phyloP scores from a whole-genome alignment of 2,329 filamentous ascomycete genomes.

The Talaromyces sp. region DNA sequence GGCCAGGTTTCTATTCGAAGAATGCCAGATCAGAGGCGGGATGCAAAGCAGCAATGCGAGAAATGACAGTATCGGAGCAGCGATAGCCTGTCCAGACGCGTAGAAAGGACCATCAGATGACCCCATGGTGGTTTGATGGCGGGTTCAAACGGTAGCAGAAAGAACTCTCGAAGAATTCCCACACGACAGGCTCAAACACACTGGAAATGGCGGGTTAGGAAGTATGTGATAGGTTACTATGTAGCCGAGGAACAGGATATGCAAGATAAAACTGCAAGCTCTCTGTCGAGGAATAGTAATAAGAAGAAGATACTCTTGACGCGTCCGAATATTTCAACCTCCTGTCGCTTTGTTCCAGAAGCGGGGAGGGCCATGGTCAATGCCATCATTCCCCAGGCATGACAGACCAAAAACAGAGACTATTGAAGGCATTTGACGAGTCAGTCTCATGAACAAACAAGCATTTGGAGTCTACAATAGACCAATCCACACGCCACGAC shows the following conservation, averaged over 20 bases:
- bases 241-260: neutral
- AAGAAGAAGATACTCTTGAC: neutral
- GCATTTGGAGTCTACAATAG: neutral
- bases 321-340: neutral
- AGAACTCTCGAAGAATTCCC: neutral
- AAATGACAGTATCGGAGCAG: conserved; percentile 46
- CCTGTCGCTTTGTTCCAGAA: neutral
- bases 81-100: conserved; percentile 24
- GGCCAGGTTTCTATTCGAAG: conserved; percentile 56
- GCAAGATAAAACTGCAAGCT: neutral
- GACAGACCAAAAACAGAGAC: neutral
- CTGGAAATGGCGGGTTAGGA: neutral
- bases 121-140: neutral
- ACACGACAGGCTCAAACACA: neutral
- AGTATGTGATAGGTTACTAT: neutral
- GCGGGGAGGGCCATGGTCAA: neutral
- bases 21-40: conserved; percentile 57
- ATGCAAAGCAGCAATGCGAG: conserved; percentile 50
- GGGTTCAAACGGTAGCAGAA: neutral
- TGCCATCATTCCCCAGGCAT: neutral
- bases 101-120: neutral
- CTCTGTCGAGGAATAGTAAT: neutral
- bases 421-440: neutral
- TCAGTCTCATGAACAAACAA: neutral
- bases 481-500: neutral